Percentiles rank a stretch among this genome's conserved stretches.
These are phyloP conservation scores for Ichthyophthirius multifiliis DNA, from an alignment of 169 alveolate species.

Conservation along the genomic window DNA sequence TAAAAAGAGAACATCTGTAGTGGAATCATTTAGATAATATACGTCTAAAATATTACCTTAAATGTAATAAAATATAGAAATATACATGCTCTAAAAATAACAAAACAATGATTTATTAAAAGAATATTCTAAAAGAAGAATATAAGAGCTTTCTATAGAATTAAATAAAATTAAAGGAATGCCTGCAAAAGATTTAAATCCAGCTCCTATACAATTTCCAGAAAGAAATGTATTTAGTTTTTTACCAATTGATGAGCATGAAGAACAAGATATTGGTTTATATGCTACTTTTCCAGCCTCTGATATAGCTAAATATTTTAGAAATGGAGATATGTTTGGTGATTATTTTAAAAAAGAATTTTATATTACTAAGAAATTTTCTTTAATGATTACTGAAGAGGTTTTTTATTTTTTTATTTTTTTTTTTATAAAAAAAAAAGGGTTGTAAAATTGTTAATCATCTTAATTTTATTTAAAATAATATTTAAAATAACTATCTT, in stretches of 20 bases:
- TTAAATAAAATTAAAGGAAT: not conserved
- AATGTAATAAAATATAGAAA: constrained; percentile 17
- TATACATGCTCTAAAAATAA: not conserved
- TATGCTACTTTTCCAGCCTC: not conserved
- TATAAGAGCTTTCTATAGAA: not conserved
- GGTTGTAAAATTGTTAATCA: constrained; percentile 1
- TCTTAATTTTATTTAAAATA: not conserved
- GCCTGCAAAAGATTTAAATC: not conserved
- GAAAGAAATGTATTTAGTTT: not conserved
- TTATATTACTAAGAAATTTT: not conserved
- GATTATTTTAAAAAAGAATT: constrained; percentile 1
- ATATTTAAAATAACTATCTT: not conserved
- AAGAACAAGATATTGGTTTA: not conserved
- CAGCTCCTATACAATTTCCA: not conserved
- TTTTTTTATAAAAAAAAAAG: not conserved
- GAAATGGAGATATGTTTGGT: not conserved
- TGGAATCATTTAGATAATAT: not conserved
- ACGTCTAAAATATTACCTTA: constrained; percentile 1
- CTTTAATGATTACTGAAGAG: constrained; percentile 8
- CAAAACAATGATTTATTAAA: not conserved
- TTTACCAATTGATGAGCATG: not conserved
- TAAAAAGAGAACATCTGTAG: not conserved
- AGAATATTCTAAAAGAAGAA: not conserved
- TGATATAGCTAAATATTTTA: constrained; percentile 1
- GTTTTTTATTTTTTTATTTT: not conserved